Evolutionary conservation across 2,329 filamentous ascomycete species (phyloP).

Genomic region (Cytospora chrysosperma): DNA sequence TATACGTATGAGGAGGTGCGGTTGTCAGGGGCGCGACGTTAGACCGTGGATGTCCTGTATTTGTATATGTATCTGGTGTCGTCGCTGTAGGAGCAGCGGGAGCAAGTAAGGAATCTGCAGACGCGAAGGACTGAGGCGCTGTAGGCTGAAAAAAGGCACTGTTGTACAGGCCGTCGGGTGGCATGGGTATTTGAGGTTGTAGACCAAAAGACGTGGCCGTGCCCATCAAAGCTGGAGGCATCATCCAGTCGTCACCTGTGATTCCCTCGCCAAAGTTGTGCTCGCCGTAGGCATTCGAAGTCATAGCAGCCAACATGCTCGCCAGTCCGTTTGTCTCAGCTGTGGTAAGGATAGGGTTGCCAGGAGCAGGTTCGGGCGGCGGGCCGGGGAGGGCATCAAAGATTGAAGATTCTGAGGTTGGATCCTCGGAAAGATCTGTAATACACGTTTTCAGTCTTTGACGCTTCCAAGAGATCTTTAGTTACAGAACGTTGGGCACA

Average conservation of each 20-base stretch:
- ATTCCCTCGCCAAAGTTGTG: slow-evolving; percentile 48
- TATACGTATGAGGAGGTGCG: slow-evolving; percentile 1
- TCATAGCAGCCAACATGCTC: slow-evolving; percentile 56
- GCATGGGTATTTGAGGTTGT: slow-evolving; percentile 38
- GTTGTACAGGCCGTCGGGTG: slow-evolving; percentile 29
- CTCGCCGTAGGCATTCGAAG: slow-evolving; percentile 43
- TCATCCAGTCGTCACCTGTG: slow-evolving; percentile 52
- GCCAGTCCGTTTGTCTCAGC: slow-evolving; percentile 59
- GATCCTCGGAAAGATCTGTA: slow-evolving; percentile 14
- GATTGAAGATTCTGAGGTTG: slow-evolving; percentile 13
- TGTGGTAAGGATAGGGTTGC: slow-evolving; percentile 60
- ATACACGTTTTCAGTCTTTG: not conserved
- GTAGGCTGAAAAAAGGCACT: slow-evolving; percentile 31
- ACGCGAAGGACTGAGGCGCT: slow-evolving; percentile 12
- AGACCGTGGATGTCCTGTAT: slow-evolving; percentile 5
- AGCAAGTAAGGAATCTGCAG: not conserved
- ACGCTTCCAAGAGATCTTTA: not conserved
- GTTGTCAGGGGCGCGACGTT: not conserved
- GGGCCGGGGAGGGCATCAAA: slow-evolving; percentile 45
- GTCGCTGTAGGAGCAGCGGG: slow-evolving; percentile 4
- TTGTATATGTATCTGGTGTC: slow-evolving; percentile 10
- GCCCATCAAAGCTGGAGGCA: slow-evolving; percentile 65
- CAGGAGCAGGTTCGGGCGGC: slow-evolving; percentile 62
- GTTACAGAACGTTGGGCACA: not conserved
- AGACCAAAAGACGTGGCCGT: slow-evolving; percentile 63